phyloP scores from a whole-genome alignment of 768 basidiomycete species.

The Suillus cothurnatus region DNA sequence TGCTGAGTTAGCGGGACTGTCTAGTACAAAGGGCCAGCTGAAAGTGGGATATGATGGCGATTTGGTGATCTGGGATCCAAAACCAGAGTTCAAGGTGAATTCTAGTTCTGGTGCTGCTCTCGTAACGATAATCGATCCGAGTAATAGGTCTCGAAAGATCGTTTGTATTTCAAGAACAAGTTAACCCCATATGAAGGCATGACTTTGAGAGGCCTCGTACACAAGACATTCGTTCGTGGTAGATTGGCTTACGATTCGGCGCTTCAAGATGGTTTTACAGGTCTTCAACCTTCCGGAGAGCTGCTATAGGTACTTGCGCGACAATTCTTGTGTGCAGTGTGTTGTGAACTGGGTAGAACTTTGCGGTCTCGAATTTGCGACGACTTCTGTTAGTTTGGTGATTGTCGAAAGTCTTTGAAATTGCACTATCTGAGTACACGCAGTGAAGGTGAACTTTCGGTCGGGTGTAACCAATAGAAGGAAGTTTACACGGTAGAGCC shows the following conservation, averaged over 20 bases:
- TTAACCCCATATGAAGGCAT: conserved; percentile 86
- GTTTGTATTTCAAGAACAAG: conserved; percentile 91
- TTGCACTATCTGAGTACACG: neutral
- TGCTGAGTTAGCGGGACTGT: conserved; percentile 79
- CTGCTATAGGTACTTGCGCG: conserved; percentile 32
- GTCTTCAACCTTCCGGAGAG: conserved; percentile 36
- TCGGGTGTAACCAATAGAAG: neutral
- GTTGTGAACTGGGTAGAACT: neutral
- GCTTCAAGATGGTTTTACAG: conserved; percentile 35
- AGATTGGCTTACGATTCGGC: conserved; percentile 57
- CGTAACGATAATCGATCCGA: conserved; percentile 11
- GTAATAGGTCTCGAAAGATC: conserved; percentile 68
- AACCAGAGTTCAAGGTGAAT: conserved; percentile 45
- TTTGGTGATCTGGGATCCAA: conserved; percentile 81
- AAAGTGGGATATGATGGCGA: conserved; percentile 82
- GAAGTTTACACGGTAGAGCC: neutral
- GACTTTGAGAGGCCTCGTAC: conserved; percentile 66
- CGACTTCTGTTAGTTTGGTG: neutral
- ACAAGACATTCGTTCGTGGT: conserved; percentile 80
- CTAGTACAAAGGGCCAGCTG: conserved; percentile 69
- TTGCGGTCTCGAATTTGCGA: neutral
- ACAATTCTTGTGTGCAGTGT: neutral
- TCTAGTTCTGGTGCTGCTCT: neutral
- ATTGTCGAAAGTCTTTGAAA: neutral
- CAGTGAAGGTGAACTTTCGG: neutral